Evolutionary conservation across 2,329 filamentous ascomycete genomes (phyloP).

Genomic region (Diaporthe sp.): DNA sequence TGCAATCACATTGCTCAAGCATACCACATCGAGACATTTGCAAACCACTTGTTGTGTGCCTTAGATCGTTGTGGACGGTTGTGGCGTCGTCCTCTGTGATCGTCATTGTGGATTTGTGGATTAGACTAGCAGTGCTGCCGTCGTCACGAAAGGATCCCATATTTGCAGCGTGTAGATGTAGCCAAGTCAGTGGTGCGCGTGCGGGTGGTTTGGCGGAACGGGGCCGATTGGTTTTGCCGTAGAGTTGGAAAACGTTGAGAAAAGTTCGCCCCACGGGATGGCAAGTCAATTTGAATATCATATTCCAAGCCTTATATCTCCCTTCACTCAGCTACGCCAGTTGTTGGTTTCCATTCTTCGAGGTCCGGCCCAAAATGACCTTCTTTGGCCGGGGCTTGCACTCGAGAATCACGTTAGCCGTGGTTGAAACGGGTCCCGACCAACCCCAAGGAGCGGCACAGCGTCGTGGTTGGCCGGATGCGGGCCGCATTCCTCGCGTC

Average conservation of each 20-base stretch:
- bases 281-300: not conserved
- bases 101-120: not conserved
- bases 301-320: not conserved
- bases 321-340: not conserved
- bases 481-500: not conserved
- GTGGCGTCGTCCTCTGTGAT: conserved; percentile 8
- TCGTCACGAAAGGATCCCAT: not conserved
- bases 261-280: not conserved
- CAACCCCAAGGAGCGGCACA: not conserved
- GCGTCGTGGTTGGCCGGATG: not conserved
- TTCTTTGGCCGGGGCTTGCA: not conserved
- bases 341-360: not conserved
- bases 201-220: not conserved
- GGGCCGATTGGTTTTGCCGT: too few relatives aligned
- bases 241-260: too few relatives aligned
- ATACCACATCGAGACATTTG: not conserved
- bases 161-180: not conserved
- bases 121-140: not conserved
- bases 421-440: conserved; percentile 24
- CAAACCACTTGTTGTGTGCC: not conserved
- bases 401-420: not conserved
- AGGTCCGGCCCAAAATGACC: not conserved
- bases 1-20: not conserved
- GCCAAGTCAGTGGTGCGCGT: not conserved
- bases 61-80: not conserved